These are phyloP conservation scores for Fusarium temperatum DNA, from an alignment of 2,329 filamentous ascomycete species.

Conservation along the genomic window DNA sequence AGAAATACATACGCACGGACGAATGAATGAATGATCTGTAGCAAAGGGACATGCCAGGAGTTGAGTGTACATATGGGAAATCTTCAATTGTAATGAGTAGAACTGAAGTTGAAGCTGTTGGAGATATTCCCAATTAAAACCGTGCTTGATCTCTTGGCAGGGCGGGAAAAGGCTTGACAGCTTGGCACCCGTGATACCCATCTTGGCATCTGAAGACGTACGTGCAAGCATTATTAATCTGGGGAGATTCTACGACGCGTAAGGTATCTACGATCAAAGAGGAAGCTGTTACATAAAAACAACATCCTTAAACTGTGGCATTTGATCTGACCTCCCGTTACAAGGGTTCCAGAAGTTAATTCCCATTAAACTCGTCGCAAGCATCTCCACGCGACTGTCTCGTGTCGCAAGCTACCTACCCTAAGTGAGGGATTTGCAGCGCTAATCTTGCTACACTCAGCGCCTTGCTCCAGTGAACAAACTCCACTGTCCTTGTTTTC, in stretches of 20 bases:
- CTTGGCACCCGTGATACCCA: constrained; percentile 3
- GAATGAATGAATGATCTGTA: not conserved
- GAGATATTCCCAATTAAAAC: constrained; percentile 12
- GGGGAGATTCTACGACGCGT: not conserved
- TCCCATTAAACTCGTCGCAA: not conserved
- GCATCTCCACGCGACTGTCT: not conserved
- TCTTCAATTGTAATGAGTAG: not conserved
- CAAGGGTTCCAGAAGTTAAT: not conserved
- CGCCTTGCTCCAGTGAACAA: not conserved
- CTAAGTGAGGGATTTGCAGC: not conserved
- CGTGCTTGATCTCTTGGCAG: constrained; percentile 19
- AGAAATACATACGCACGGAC: not conserved
- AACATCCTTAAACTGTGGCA: not conserved
- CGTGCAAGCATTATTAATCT: not conserved
- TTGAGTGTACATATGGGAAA: too few species aligned
- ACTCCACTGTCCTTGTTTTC: not conserved
- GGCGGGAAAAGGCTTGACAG: not conserved
- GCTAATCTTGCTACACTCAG: not conserved
- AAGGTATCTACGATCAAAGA: not conserved
- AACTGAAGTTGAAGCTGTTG: not conserved
- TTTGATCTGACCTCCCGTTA: not conserved
- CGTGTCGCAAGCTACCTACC: not conserved
- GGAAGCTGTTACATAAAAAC: not conserved
- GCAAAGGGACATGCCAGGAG: not conserved
- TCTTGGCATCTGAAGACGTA: not conserved